Percentiles rank a stretch among this genome's conserved stretches.
Evolutionary conservation across 2,329 filamentous ascomycete species (phyloP).

Genomic region (Penicillium sp.): DNA sequence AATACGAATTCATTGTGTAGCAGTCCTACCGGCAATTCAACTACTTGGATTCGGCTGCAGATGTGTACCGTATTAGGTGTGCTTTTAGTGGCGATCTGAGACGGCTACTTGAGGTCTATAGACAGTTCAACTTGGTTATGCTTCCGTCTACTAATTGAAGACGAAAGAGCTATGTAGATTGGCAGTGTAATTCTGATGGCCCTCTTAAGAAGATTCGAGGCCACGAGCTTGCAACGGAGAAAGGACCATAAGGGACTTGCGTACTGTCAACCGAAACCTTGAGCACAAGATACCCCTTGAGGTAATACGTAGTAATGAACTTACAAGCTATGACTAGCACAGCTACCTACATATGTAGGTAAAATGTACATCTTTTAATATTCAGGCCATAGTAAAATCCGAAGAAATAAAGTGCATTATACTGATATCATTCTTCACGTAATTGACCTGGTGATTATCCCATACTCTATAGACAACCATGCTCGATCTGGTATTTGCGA

Average conservation of each 20-base stretch:
- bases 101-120: not conserved
- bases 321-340: not conserved
- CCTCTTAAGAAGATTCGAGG: not conserved
- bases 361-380: not conserved
- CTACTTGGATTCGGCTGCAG: too few species aligned
- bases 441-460: constrained; percentile 23
- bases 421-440: constrained; percentile 23
- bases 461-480: constrained; percentile 27
- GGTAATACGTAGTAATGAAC: not conserved
- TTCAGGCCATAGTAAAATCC: not conserved
- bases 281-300: not conserved
- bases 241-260: not conserved
- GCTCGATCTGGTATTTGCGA: constrained; percentile 24
- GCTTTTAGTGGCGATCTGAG: not conserved
- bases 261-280: not conserved
- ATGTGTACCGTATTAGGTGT: too few species aligned
- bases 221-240: not conserved
- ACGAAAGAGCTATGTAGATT: not conserved
- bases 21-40: too few species aligned
- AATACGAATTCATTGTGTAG: too few species aligned
- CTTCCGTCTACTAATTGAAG: not conserved
- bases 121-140: not conserved
- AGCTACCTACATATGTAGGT: too few species aligned
- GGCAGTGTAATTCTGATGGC: not conserved
- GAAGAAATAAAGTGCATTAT: constrained; percentile 15